A percentile compares a stretch with the other conserved stretches of the same genome.
Conservation (phyloP, 2,329 filamentous ascomycete genomes). For the Neobulgaria alba region DNA sequence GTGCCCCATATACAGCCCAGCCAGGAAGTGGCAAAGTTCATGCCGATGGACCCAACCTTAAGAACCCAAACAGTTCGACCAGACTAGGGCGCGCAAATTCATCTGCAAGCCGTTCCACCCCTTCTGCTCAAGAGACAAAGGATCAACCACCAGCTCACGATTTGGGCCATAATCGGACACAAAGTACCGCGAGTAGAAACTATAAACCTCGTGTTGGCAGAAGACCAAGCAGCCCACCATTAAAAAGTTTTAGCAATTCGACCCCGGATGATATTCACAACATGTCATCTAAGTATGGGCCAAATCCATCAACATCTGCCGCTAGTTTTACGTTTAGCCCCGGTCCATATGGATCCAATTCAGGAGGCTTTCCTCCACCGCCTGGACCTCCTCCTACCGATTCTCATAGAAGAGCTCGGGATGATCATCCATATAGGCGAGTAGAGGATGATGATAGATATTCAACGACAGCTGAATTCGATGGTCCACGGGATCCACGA, state of each 20-base stretch:
- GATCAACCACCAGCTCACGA: constrained; percentile 1
- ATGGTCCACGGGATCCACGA: constrained; percentile 24
- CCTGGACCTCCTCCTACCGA: constrained; percentile 15
- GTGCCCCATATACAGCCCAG: constrained; percentile 53
- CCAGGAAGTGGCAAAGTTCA: constrained; percentile 52
- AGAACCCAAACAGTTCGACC: constrained; percentile 3
- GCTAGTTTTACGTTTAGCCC: constrained; percentile 16
- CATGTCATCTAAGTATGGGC: constrained; percentile 12
- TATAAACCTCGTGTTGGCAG: constrained; percentile 15
- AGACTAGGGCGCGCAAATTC: constrained; percentile 20
- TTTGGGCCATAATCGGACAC: constrained; percentile 14
- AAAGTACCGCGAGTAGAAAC: constrained; percentile 17
- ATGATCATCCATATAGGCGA: constrained; percentile 15
- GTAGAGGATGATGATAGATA: constrained; percentile 19
- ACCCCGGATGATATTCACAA: constrained; percentile 19
- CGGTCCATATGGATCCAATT: constrained; percentile 13
- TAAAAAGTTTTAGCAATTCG: constrained; percentile 24
- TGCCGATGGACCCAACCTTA: constrained; percentile 29
- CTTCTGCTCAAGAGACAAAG: not conserved
- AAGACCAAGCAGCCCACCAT: constrained; percentile 17
- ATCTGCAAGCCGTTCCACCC: constrained; percentile 12
- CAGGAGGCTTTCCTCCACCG: constrained; percentile 16
- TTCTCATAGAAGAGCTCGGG: constrained; percentile 14
- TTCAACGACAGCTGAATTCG: constrained; percentile 21
- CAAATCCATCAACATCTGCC: constrained; percentile 15